These are phyloP conservation scores for Laburnicola sp. DNA, from an alignment of 2,329 filamentous ascomycete species.

Conservation along the genomic window DNA sequence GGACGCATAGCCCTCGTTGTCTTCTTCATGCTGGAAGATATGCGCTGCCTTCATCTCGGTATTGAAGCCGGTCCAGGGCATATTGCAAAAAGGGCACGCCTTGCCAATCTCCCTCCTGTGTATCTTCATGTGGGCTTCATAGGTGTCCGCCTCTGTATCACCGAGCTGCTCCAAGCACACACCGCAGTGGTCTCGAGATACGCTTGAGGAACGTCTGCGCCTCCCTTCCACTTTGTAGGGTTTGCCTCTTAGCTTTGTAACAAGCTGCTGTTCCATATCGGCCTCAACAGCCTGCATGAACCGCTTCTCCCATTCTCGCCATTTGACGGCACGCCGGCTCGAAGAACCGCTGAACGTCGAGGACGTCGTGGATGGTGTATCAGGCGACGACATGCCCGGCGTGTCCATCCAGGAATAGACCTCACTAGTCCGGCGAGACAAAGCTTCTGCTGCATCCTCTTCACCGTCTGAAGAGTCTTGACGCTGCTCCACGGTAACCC, in stretches of 20 bases:
- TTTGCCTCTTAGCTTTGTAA: neutral
- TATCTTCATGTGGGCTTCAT: neutral
- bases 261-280: neutral
- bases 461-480: neutral
- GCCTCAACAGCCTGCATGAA: too few species aligned
- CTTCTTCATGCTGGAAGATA: neutral
- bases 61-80: neutral
- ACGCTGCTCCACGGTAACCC: constrained; percentile 21
- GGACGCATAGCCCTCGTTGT: neutral
- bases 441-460: neutral
- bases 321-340: too few species aligned
- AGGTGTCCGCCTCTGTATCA: neutral
- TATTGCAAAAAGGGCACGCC: neutral
- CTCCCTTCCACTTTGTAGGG: neutral
- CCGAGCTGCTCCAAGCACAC: neutral
- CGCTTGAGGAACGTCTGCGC: neutral
- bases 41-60: neutral
- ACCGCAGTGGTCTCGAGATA: neutral
- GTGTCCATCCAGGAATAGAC: neutral
- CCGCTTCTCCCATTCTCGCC: too few species aligned
- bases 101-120: neutral
- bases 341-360: too few species aligned
- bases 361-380: too few species aligned
- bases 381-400: too few species aligned
- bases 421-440: neutral